A percentile compares a stretch with the other conserved stretches of the same genome.
These are phyloP conservation scores for Nicotiana sylvestris DNA, from an alignment of 257 asterid species.

Conservation along the genomic window DNA sequence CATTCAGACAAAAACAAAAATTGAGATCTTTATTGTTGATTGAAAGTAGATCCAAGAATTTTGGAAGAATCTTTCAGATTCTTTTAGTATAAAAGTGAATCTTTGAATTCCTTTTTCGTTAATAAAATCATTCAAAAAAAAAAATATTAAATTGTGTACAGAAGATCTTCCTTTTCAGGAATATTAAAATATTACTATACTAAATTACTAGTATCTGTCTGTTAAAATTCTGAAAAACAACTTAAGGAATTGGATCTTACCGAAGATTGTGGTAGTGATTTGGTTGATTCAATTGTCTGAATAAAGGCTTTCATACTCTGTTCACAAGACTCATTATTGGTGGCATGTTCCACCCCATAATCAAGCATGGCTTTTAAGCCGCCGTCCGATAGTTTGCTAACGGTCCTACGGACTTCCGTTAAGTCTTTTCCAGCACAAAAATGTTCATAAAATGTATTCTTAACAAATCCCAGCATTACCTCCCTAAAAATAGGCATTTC, in stretches of 20 bases:
- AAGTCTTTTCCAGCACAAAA: constrained; percentile 71
- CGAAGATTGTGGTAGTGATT: constrained; percentile 24
- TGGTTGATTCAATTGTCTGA: constrained; percentile 46
- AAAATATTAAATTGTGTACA: background rate
- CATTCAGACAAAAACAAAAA: too few species aligned
- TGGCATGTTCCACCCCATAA: constrained; percentile 77
- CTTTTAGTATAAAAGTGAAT: background rate
- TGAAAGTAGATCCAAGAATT: background rate
- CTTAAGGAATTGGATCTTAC: constrained; percentile 27
- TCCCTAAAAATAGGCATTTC: constrained; percentile 29
- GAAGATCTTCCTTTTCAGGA: background rate
- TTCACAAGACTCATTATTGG: constrained; percentile 52
- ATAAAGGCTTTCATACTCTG: constrained; percentile 39
- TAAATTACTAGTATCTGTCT: background rate
- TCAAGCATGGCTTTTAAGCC: constrained; percentile 79
- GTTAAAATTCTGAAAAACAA: background rate
- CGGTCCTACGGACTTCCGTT: constrained; percentile 39
- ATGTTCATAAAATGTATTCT: constrained; percentile 52
- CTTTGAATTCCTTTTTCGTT: background rate
- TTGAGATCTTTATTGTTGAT: background rate
- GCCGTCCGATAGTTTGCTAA: constrained; percentile 30
- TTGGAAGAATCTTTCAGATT: background rate
- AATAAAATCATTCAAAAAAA: background rate
- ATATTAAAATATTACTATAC: background rate
- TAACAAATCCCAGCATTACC: constrained; percentile 29